Base-by-base conservation (phyloP, 768 basidiomycete genomes). In the Mycena leptocephala region DNA sequence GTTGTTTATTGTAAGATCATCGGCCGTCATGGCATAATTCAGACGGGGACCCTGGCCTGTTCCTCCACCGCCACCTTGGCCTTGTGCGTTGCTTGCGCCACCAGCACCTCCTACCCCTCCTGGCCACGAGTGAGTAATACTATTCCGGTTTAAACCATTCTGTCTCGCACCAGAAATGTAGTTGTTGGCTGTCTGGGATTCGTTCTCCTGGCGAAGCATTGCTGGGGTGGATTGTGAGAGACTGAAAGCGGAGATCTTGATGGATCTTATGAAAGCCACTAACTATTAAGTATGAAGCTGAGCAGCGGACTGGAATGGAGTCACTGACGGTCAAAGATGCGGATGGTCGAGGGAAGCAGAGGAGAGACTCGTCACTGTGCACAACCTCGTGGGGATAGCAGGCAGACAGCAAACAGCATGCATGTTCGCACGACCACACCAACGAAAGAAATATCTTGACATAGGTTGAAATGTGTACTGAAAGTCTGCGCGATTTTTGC, bases 81-180 rank as follows among this genome's bases (percentile, higher is more conserved):
- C 55, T n/a, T 20, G 30, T 61, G n/a, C 58, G 58, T 33, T 58
- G 32, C 33, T 35, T 35, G n/a, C n/a, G n/a, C n/a, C n/a, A n/a
- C n/a, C n/a, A n/a, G n/a, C n/a, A n/a, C n/a, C n/a, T n/a, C n/a
- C 58, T 61, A 35, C 32, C 33, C 58, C 58, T 37, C 58, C 58
- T 61, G 58, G 56, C 32, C 58, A 61, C 33, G 58, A 61, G 58
- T 61, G 58, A 61, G 58, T 61, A 37, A 61, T 61, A 61, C 20
- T 61, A 61, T 61, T 61, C 58, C 33, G 58, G 58, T 61, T 37
- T 61, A 37, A 59, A 59, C 58, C 32, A 37, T 61, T 61, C 58
- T 61, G 33, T 37, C 58, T 61, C 58, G 58, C 58, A 61, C 58
- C 58, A 61, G 33, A 61, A 55, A 61, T 61, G 20, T 61, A 22